These are phyloP conservation scores for Ustilago bromivora DNA, from an alignment of 1,284 basidiomycete species.

Conservation along the genomic window DNA sequence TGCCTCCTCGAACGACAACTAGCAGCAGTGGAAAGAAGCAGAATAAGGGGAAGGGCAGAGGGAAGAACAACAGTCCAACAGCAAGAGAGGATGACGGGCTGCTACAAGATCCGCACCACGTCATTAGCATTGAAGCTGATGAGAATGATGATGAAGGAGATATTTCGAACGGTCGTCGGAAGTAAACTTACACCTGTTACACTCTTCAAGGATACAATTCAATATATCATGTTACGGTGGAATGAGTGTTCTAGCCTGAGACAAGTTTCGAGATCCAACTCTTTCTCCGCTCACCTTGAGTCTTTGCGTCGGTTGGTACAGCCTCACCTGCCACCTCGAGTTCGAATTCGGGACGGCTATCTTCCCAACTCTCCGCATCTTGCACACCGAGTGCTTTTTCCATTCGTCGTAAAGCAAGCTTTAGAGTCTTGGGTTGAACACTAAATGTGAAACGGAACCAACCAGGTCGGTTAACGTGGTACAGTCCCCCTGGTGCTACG, in stretches of 20 bases:
- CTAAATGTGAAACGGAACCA: constrained; percentile 59
- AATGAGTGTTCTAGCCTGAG: background rate
- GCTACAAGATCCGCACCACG: constrained; percentile 32
- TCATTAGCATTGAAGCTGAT: constrained; percentile 48
- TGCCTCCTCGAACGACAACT: background rate
- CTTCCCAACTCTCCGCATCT: constrained; percentile 20
- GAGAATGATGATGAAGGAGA: constrained; percentile 49
- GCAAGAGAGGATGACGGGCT: constrained; percentile 14
- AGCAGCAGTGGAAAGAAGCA: background rate
- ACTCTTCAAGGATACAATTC: no score
- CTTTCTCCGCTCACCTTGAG: background rate
- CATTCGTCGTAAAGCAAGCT: constrained; percentile 36
- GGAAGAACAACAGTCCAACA: background rate
- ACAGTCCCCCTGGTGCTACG: constrained; percentile 54
- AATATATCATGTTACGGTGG: background rate
- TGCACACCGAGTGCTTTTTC: constrained; percentile 43
- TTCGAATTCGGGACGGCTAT: constrained; percentile 11
- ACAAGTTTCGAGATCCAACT: constrained; percentile 21
- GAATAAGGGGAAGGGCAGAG: constrained; percentile 4
- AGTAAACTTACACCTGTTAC: background rate
- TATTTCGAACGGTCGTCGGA: constrained; percentile 25
- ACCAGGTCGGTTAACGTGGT: constrained; percentile 53
- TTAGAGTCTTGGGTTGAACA: constrained; percentile 41
- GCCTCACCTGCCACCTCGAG: background rate
- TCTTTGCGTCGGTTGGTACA: background rate